Evolutionary conservation across 164 flowering plant genomes (phyloP), one percentile per base, ranked within the genome.

Genomic region (Cinnamomum micranthum): DNA sequence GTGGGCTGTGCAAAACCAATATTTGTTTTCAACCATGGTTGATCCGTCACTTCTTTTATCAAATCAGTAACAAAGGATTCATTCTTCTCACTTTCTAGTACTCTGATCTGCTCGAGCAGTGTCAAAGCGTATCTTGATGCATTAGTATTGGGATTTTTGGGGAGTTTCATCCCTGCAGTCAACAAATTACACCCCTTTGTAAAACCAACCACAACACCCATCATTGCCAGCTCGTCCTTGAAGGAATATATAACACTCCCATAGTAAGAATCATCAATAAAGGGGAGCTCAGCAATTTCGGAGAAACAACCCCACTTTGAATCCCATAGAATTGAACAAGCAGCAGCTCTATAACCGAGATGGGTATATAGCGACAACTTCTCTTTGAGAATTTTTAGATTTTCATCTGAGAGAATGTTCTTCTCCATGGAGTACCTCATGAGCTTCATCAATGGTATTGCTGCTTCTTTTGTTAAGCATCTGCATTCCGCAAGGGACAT

Each of bases 121-220:
- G 24, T n/a, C 33, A 70, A 22, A 20, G 31, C 60, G 20, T 14
- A 23, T n/a, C 14, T 59, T 52, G 23, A 20, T 22, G 68, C 31
- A 0, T 3, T 1, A 23, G 31, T 1, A 27, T 0, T n/a, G 14
- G 15, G 33, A 24, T 24, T 14, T 65, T 23, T 24, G 15, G 33
- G 72, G 22, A 50, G 13, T 24, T 14, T 52, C 25, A 70, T n/a
- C 15, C 22, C 22, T 22, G 58, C 80, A 2, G 63, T 41, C 27
- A 88, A 74, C 25, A 85, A 79, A 77, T 80, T 77, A 73, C 83
- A 83, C 72, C 67, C 81, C 20, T 51, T 3, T 41, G 65, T 31
- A 67, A 87, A 83, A 20, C 76, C 83, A 73, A 85, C 81, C 0
- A 79, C 51, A 24, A 89, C 89, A 23, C 89, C 92, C 65, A 90